phyloP scores from a whole-genome alignment of 1,139 yeast species.

The Pichiaceae sp. region DNA sequence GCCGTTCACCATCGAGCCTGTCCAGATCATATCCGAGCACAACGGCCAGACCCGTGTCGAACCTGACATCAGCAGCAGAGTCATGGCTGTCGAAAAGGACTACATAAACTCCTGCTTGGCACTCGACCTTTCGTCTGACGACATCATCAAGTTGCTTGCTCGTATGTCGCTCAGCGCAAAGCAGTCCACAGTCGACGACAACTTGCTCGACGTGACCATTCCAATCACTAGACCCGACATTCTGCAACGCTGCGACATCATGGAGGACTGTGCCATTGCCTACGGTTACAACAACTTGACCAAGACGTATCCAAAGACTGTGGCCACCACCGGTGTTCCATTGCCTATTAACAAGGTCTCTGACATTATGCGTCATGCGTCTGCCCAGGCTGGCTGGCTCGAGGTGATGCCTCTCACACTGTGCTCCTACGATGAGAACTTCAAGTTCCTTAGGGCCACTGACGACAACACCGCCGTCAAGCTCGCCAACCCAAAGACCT shows the following conservation, averaged over 20 bases:
- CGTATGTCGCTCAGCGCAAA: constrained; percentile 76
- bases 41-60: constrained; percentile 69
- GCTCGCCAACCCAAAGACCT: constrained; percentile 92
- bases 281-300: constrained; percentile 88
- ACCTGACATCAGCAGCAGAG: constrained; percentile 66
- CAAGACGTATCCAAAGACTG: constrained; percentile 74
- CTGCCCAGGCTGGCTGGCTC: constrained; percentile 92
- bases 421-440: constrained; percentile 96
- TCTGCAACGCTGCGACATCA: constrained; percentile 94
- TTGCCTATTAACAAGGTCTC: constrained; percentile 86
- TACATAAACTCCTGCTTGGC: constrained; percentile 94
- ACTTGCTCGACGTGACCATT: constrained; percentile 58
- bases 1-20: constrained; percentile 82
- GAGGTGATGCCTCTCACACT: constrained; percentile 94
- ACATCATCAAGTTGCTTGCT: constrained; percentile 58
- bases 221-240: constrained; percentile 96
- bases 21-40: constrained; percentile 75
- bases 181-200: constrained; percentile 39
- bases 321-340: constrained; percentile 78
- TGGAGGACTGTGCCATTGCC: constrained; percentile 98
- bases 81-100: constrained; percentile 64
- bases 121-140: constrained; percentile 56
- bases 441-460: constrained; percentile 64
- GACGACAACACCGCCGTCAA: constrained; percentile 78
- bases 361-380: constrained; percentile 83